Base-by-base conservation (phyloP, 805 yeast species). In the Brettanomyces sp. region DNA sequence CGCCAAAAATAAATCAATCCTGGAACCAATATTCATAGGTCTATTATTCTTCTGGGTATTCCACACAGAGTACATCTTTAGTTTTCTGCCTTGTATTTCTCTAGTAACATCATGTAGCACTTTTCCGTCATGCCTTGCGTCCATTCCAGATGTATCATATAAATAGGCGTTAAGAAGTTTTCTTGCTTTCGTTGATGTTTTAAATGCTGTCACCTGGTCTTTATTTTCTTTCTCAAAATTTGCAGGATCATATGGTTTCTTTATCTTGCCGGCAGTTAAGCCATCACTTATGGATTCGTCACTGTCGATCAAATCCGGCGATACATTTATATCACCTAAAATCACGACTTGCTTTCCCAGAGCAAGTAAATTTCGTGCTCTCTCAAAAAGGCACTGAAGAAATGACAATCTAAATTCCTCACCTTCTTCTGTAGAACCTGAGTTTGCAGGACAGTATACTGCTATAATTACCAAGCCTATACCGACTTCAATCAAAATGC, bases 361-460 rank as follows among this genome's bases (percentile, higher is more conserved):
- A 1, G 54, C 52, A n/a, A 68, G 62, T 46, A 91, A 67, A 35
- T 72, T 73, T 33, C 74, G 64, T 14, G 85, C 74, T 40, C 99
- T 72, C 45, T 72, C 64, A 44, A 88, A 76, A 42, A 91, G 59
- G 1, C 76, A 63, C 22, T 68, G 66, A 44, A 87, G 65, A 54
- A 86, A 91, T 13, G 67, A 62, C 36, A 77, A 52, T 43, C 95
- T 64, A 52, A 70, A 81, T 11, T 55, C 56, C 52, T 80, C 85
- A 2, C 80, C 95, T 28, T 78, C 82, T 24, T 76, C 83, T 0
- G 88, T 77, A 1, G 73, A 76, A 62, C 70, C 69, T 0, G 97
- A 86, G 59, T 88, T 87, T 1, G 98, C 98, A 0, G 98, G 98
- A 59, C 97, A 91, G 57, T 91, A 91, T 4, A 82, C 72, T 0